phyloP scores from a whole-genome alignment of 305 asterid species.

The Rubia peregrina region DNA sequence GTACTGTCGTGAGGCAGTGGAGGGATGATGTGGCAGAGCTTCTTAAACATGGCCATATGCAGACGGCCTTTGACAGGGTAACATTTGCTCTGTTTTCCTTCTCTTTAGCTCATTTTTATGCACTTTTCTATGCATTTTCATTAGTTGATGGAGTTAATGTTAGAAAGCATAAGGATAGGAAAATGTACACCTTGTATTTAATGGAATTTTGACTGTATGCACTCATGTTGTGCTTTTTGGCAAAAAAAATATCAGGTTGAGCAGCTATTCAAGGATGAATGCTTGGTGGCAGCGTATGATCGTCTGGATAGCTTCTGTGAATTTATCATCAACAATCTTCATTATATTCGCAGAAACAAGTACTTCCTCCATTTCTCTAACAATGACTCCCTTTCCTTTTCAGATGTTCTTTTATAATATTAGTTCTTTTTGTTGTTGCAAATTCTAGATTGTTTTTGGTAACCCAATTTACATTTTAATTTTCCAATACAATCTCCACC shows the following conservation, averaged over 20 bases:
- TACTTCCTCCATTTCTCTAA: slow-evolving; percentile 8
- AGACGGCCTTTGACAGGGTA: slow-evolving; percentile 49
- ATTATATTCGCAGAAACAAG: slow-evolving; percentile 59
- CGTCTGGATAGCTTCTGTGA: slow-evolving; percentile 53
- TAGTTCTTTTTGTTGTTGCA: no score
- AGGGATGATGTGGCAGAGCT: slow-evolving; percentile 53
- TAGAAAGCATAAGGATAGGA: no score
- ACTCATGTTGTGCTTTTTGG: neutral
- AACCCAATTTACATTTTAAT: no score
- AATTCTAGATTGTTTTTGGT: no score
- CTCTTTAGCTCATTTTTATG: neutral
- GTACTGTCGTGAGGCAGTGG: slow-evolving; percentile 46
- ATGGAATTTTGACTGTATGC: neutral
- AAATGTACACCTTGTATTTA: no score
- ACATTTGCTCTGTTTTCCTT: slow-evolving; percentile 15
- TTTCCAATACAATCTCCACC: no score
- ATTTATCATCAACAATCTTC: slow-evolving; percentile 39
- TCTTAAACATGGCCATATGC: slow-evolving; percentile 47
- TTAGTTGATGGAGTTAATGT: no score
- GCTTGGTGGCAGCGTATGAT: slow-evolving; percentile 45
- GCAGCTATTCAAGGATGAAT: slow-evolving; percentile 53
- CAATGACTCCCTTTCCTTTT: no score
- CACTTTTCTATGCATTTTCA: neutral
- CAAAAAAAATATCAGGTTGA: slow-evolving; percentile 45
- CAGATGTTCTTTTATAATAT: no score